These are phyloP conservation scores for Lasiodiplodia citricola DNA, from an alignment of 2,329 filamentous ascomycete species.

Conservation along the genomic window DNA sequence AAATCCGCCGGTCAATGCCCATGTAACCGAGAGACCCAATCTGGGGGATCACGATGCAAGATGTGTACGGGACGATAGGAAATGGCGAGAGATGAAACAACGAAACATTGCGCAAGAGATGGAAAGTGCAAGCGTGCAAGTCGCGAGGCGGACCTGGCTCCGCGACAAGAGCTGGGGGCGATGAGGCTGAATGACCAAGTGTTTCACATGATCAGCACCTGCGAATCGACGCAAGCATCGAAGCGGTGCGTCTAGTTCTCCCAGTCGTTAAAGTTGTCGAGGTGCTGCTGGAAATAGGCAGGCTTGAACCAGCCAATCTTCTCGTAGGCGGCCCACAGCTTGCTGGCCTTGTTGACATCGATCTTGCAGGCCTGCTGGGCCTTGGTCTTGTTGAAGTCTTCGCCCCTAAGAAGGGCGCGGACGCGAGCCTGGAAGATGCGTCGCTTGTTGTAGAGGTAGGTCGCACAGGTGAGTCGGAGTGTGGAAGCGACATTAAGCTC, in stretches of 20 bases:
- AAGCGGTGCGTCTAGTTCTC: constrained; percentile 20
- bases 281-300: constrained; percentile 54
- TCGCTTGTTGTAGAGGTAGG: constrained; percentile 90
- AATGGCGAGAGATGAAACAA: neutral
- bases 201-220: constrained; percentile 24
- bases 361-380: constrained; percentile 97
- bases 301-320: constrained; percentile 80
- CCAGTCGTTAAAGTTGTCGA: constrained; percentile 33
- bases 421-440: constrained; percentile 83
- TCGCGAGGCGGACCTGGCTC: constrained; percentile 14
- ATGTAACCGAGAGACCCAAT: constrained; percentile 12
- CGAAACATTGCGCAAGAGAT: neutral
- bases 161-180: neutral
- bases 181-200: constrained; percentile 14
- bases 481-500: constrained; percentile 79
- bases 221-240: constrained; percentile 25
- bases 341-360: constrained; percentile 96
- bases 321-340: constrained; percentile 88
- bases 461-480: constrained; percentile 82
- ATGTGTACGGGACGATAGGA: neutral
- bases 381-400: constrained; percentile 93
- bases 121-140: neutral
- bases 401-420: constrained; percentile 68
- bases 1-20: constrained; percentile 14
- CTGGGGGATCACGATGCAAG: constrained; percentile 16